Base-by-base conservation (phyloP, 2,329 filamentous ascomycete genomes). In the Cladosporium sp. region DNA sequence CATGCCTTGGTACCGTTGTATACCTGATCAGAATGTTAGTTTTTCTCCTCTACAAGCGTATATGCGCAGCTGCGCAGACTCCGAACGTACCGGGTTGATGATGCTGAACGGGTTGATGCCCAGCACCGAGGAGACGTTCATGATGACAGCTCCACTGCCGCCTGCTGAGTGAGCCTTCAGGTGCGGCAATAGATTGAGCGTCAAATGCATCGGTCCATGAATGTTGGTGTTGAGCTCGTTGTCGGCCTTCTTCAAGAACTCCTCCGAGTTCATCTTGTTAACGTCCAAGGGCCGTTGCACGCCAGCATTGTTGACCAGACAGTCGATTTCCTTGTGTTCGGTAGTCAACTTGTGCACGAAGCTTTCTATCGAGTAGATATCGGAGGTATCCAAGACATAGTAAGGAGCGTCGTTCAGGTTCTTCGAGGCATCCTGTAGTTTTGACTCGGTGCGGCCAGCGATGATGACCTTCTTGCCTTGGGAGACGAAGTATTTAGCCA, bases 1-100 rank as follows among this genome's bases (percentile, higher is more conserved):
- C 78, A 85, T 0, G 82, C 80, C 64, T 86, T 86, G 2, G 81
- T 84, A 2, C 78, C 82, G 65, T 83, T 83, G 69, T 85, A 86
- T 1, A 84, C 78, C 30, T 34, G 30, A 11, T 34, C 30, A 34
- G 30, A 34, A 11, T 34, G 30, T 34, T 12, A 34, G 30, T 8
- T 12, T 34, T 2, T 34, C 7, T 2, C 30, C 30, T 34, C 9
- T 34, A 12, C 8, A 5, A 12, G 50, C 39, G 14, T 47, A 43
- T 15, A 22, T 6, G 25, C 25, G 25, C 25, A 19, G 19, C 25
- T 20, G 39, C 28, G 14, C 7, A n/a, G 30, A 34, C 30, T 34
- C 30, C 11, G 11, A 12, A 34, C 30, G 11, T 34, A 34, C 30
- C 15, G 81, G 82, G 63, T 83, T 85, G 62, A 84, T 76, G 59